phyloP scores from a whole-genome alignment of 495 filamentous ascomycete species.

The Articulospora tetracladia region DNA sequence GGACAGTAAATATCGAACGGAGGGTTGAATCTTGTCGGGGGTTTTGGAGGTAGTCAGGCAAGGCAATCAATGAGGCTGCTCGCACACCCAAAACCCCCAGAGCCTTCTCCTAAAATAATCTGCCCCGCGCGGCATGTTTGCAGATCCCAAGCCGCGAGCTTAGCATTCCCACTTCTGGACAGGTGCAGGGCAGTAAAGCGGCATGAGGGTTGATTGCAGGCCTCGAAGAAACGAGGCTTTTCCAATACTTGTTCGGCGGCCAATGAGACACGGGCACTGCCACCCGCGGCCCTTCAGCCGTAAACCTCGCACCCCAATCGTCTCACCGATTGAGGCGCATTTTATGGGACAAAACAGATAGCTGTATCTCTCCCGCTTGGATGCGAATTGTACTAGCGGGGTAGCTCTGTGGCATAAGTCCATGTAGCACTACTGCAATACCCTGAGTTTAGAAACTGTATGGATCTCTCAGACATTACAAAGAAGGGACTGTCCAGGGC shows the following conservation, averaged over 20 bases:
- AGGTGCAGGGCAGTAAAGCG: background rate
- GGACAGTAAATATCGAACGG: background rate
- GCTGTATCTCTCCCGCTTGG: background rate
- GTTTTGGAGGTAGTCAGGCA: background rate
- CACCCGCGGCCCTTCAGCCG: background rate
- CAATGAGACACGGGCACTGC: background rate
- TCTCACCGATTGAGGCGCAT: background rate
- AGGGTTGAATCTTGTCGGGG: background rate
- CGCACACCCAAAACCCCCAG: background rate
- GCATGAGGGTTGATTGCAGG: background rate
- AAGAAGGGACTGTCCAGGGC: background rate
- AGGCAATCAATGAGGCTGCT: background rate
- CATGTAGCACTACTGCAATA: background rate
- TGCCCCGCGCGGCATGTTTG: background rate
- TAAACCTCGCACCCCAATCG: background rate
- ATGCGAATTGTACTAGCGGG: background rate
- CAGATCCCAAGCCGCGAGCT: background rate
- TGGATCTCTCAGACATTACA: background rate
- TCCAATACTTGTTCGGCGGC: background rate
- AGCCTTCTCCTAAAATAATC: background rate
- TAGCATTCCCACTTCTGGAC: background rate
- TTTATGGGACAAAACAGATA: background rate
- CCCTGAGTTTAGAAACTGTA: background rate
- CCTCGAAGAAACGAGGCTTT: background rate
- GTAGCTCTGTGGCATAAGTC: background rate